phyloP scores from a whole-genome alignment of 2,329 filamentous ascomycete species.

The Aureobasidium pullulans region DNA sequence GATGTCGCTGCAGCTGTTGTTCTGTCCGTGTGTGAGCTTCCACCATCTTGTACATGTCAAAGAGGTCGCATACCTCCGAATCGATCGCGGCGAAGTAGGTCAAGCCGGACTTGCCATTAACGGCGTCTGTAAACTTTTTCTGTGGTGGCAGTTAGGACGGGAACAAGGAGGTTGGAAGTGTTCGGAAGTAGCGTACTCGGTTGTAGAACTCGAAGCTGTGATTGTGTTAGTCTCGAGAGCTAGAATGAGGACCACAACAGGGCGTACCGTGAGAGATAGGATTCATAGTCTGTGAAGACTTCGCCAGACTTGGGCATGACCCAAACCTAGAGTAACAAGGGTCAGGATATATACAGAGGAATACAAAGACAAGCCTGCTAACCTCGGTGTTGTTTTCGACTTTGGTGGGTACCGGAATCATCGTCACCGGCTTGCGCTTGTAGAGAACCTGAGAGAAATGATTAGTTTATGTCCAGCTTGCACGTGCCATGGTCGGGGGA shows the following conservation, averaged over 20 bases:
- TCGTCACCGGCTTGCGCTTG: slow-evolving; percentile 90
- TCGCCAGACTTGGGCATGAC: slow-evolving; percentile 84
- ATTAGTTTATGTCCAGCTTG: slow-evolving; percentile 1
- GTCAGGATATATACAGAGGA: neutral
- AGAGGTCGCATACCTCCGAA: slow-evolving; percentile 26
- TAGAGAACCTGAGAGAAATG: slow-evolving; percentile 65
- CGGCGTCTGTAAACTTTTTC: slow-evolving; percentile 90
- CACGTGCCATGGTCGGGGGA: neutral
- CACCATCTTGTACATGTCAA: slow-evolving; percentile 7
- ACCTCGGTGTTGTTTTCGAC: slow-evolving; percentile 81
- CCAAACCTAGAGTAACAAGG: slow-evolving; percentile 61
- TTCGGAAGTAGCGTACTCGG: slow-evolving; percentile 51
- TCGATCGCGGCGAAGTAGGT: slow-evolving; percentile 82
- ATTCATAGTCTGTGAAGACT: slow-evolving; percentile 81
- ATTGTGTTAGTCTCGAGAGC: slow-evolving; percentile 18
- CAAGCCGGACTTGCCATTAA: slow-evolving; percentile 84
- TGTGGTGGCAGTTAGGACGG: slow-evolving; percentile 31
- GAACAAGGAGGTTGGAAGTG: slow-evolving; percentile 12
- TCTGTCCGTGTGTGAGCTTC: slow-evolving; percentile 29
- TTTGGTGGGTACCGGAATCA: slow-evolving; percentile 62
- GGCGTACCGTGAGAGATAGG: slow-evolving; percentile 72
- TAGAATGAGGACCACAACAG: neutral
- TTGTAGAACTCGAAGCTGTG: slow-evolving; percentile 85
- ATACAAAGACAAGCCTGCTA: slow-evolving; percentile 26
- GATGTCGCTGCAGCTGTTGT: slow-evolving; percentile 71